Conservation (phyloP, 2,329 filamentous ascomycete species). For the Colletotrichum tanaceti region DNA sequence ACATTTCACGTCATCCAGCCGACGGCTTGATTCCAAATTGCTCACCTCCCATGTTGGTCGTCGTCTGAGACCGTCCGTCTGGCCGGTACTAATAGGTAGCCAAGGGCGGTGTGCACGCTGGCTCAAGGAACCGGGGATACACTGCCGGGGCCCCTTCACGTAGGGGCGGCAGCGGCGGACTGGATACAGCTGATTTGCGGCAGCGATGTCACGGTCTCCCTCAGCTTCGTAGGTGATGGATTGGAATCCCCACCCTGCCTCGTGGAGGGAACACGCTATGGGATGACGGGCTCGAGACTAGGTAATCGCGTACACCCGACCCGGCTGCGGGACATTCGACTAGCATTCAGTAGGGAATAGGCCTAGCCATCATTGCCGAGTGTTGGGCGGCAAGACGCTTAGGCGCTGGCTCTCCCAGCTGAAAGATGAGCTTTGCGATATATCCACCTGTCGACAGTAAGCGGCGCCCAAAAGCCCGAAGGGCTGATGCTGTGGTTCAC, state of each 20-base stretch:
- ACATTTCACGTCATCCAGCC: background rate
- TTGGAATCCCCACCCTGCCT: constrained; percentile 8
- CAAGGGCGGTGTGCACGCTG: background rate
- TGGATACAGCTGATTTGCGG: background rate
- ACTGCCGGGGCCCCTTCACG: background rate
- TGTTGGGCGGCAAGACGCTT: constrained; percentile 3
- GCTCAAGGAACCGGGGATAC: background rate
- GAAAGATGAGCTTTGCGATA: background rate
- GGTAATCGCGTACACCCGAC: background rate
- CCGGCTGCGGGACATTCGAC: background rate
- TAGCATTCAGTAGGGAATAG: background rate
- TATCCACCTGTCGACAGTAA: background rate
- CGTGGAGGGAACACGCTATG: constrained; percentile 2
- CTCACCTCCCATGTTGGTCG: background rate
- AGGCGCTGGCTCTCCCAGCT: background rate
- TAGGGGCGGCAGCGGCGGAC: background rate
- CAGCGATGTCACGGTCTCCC: background rate
- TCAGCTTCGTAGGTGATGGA: background rate
- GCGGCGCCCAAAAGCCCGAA: background rate
- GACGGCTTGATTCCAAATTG: constrained; percentile 12
- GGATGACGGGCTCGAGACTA: constrained; percentile 2
- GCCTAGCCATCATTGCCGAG: background rate
- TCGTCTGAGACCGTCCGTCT: background rate
- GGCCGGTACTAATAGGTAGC: constrained; percentile 8
- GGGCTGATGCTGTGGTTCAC: background rate